These are phyloP conservation scores for Huiozyma naganishii DNA, from an alignment of 805 yeast genomes.

Conservation along the genomic window DNA sequence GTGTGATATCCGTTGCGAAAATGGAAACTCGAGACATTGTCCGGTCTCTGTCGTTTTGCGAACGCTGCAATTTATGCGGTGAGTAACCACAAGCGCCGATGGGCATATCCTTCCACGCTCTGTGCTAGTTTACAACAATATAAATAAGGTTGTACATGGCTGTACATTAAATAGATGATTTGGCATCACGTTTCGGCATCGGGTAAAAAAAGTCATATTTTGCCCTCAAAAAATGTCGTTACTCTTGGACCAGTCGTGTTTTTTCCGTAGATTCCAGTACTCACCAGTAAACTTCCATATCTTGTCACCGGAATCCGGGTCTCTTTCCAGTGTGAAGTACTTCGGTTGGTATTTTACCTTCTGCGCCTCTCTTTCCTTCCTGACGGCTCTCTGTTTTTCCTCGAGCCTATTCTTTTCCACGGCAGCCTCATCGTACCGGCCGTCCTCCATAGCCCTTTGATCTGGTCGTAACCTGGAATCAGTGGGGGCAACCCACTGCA, in stretches of 20 bases:
- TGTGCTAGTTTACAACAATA: too few relatives aligned
- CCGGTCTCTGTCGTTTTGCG: too few relatives aligned
- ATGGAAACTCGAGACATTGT: too few relatives aligned
- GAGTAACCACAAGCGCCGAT: too few relatives aligned
- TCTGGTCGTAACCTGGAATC: slow-evolving; percentile 94
- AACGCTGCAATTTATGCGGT: too few relatives aligned
- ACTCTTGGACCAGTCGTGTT: slow-evolving; percentile 37
- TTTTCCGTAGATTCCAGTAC: slow-evolving; percentile 65
- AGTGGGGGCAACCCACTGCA: slow-evolving; percentile 67
- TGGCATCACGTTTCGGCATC: too few relatives aligned
- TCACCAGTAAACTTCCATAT: slow-evolving; percentile 62
- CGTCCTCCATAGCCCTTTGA: slow-evolving; percentile 96
- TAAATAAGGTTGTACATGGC: too few relatives aligned
- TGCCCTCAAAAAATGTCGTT: slow-evolving; percentile 45
- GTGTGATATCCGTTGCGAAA: too few relatives aligned
- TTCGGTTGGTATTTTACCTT: slow-evolving; percentile 49
- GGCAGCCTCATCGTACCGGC: slow-evolving; percentile 80
- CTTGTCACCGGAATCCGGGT: slow-evolving; percentile 68
- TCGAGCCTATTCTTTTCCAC: slow-evolving; percentile 75
- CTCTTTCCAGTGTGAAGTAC: slow-evolving; percentile 60
- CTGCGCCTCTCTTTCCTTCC: slow-evolving; percentile 49
- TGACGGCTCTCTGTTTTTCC: slow-evolving; percentile 79
- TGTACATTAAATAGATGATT: too few relatives aligned
- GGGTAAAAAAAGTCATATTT: too few relatives aligned
- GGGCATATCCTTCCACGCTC: too few relatives aligned